phyloP scores from a whole-genome alignment of 139 green algal species.

The Coccomyxa sp. region DNA sequence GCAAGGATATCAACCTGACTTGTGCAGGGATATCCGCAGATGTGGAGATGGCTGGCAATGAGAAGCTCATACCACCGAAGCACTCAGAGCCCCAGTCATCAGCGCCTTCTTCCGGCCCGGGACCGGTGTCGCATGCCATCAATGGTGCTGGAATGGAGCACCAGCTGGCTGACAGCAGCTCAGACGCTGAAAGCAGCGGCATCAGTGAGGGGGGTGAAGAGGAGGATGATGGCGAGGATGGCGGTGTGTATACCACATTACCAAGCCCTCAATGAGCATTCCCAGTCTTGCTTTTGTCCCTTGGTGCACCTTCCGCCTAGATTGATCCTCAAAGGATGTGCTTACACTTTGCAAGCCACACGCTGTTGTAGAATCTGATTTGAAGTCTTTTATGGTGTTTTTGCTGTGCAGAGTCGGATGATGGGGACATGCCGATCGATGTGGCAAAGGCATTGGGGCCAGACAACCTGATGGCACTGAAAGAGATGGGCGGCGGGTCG shows the following conservation, averaged over 20 bases:
- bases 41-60: background rate
- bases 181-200: background rate
- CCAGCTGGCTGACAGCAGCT: background rate
- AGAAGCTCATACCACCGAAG: background rate
- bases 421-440: background rate
- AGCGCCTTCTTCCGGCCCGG: background rate
- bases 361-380: too few species aligned
- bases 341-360: background rate
- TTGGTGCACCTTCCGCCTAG: background rate
- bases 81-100: background rate
- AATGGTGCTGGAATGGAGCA: background rate
- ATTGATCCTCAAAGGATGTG: background rate
- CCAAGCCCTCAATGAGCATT: background rate
- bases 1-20: too few species aligned
- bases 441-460: conserved; percentile 1
- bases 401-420: background rate
- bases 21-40: background rate
- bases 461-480: background rate
- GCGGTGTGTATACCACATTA: background rate
- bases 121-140: background rate
- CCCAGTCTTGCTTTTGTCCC: background rate
- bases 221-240: background rate
- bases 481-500: background rate
- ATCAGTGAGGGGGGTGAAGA: background rate
- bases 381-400: too few species aligned